phyloP scores from a whole-genome alignment of 352 stramenopile species.

The Phytopythium helicoides region DNA sequence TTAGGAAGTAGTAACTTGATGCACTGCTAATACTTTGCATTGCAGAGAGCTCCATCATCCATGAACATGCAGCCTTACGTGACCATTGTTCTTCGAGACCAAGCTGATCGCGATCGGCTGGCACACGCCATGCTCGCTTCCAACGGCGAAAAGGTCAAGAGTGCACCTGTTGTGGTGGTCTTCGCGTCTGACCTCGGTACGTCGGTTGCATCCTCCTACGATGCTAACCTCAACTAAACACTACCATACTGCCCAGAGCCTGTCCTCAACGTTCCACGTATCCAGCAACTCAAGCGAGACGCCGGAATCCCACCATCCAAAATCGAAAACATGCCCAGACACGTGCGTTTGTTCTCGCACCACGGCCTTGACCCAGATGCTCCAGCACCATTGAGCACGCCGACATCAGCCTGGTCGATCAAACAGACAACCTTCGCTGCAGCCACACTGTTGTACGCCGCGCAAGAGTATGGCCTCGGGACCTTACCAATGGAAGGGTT shows the following conservation, averaged over 20 bases:
- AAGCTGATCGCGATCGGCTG: constrained; percentile 49
- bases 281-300: constrained; percentile 68
- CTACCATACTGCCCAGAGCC: constrained; percentile 55
- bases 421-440: constrained; percentile 73
- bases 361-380: constrained; percentile 11
- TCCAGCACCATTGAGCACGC: constrained; percentile 44
- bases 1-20: too few species aligned
- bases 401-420: constrained; percentile 64
- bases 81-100: constrained; percentile 50
- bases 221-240: too few species aligned
- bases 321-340: constrained; percentile 42
- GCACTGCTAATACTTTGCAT: too few species aligned
- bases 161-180: constrained; percentile 65
- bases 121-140: constrained; percentile 57
- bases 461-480: constrained; percentile 49
- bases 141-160: constrained; percentile 60
- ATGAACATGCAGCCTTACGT: constrained; percentile 77
- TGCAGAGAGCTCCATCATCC: constrained; percentile 52
- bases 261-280: constrained; percentile 54
- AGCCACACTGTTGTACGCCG: constrained; percentile 60
- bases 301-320: constrained; percentile 43
- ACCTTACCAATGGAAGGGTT: constrained; percentile 74
- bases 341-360: constrained; percentile 48
- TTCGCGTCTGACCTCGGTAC: constrained; percentile 71
- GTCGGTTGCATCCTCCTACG: neutral